These are phyloP conservation scores for Ophiosphaerella korrae DNA, from an alignment of 2,329 filamentous ascomycete genomes.

Conservation along the genomic window DNA sequence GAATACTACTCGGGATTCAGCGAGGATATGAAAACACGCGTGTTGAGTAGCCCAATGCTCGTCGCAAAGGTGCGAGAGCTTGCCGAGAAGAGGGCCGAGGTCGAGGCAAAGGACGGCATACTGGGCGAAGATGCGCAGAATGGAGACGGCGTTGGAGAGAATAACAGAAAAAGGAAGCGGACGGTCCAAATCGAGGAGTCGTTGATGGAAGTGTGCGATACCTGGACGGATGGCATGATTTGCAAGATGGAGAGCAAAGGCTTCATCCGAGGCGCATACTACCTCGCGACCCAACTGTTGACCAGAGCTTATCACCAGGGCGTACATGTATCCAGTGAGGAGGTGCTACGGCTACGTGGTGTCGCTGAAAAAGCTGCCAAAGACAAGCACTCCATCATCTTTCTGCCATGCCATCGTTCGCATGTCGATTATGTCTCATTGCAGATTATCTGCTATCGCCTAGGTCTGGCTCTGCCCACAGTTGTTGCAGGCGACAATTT, in stretches of 20 bases:
- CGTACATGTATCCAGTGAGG: conserved; percentile 94
- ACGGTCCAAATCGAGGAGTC: conserved; percentile 74
- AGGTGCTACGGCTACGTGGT: conserved; percentile 79
- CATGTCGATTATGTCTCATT: conserved; percentile 96
- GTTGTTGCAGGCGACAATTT: conserved; percentile 96
- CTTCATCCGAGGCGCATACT: conserved; percentile 93
- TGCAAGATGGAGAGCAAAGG: conserved; percentile 97
- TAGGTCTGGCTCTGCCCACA: conserved; percentile 86
- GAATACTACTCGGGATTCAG: conserved; percentile 92
- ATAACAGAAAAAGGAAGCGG: conserved; percentile 64
- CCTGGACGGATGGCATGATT: conserved; percentile 93
- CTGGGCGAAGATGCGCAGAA: conserved; percentile 52
- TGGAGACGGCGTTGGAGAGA: conserved; percentile 52
- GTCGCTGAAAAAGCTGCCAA: conserved; percentile 82
- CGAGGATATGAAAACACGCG: conserved; percentile 81
- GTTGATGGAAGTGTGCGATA: conserved; percentile 79
- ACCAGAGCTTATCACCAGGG: conserved; percentile 95
- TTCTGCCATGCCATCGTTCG: conserved; percentile 90
- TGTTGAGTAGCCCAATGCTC: conserved; percentile 77
- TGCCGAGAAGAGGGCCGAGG: conserved; percentile 72
- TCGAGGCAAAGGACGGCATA: conserved; percentile 78
- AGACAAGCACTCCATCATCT: conserved; percentile 94
- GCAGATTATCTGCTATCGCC: conserved; percentile 91
- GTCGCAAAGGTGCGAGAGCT: conserved; percentile 76
- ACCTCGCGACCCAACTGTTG: conserved; percentile 82